Evolutionary conservation across 2,329 filamentous ascomycete genomes (phyloP).

Genomic region (Cryphonectria parasitica): DNA sequence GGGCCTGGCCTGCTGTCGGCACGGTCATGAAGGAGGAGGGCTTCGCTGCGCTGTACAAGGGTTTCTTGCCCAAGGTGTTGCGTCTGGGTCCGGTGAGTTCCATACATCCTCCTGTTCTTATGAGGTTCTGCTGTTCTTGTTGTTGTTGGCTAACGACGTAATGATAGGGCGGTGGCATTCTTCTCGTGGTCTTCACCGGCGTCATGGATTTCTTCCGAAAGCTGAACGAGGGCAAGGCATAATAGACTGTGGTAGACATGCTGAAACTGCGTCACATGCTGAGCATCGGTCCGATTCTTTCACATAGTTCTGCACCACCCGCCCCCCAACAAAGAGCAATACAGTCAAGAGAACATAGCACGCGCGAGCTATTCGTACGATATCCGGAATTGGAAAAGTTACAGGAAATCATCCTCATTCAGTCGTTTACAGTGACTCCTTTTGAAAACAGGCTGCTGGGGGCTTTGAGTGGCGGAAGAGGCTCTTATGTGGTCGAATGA

Average conservation of each 20-base stretch:
- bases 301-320: not conserved
- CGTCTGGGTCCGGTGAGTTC: conserved; percentile 63
- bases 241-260: conserved; percentile 14
- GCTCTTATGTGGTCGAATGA: not conserved
- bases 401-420: not conserved
- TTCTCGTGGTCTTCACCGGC: conserved; percentile 84
- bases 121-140: conserved; percentile 47
- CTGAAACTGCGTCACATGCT: not conserved
- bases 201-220: conserved; percentile 92
- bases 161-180: conserved; percentile 58
- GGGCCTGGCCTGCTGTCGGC: conserved; percentile 86
- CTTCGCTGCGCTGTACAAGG: conserved; percentile 91
- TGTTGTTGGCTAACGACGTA: not conserved
- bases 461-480: not conserved
- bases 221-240: conserved; percentile 42
- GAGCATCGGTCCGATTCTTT: conserved; percentile 5
- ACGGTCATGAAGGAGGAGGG: conserved; percentile 94
- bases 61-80: conserved; percentile 94
- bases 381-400: not conserved
- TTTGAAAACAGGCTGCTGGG: not conserved
- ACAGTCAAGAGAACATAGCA: conserved; percentile 17
- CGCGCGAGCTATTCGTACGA: not conserved
- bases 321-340: not conserved
- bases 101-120: conserved; percentile 21
- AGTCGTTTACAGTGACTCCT: not conserved